Evolutionary conservation across 108 stramenopile genomes (phyloP).

Genomic region (Nannochloropsis salina): DNA sequence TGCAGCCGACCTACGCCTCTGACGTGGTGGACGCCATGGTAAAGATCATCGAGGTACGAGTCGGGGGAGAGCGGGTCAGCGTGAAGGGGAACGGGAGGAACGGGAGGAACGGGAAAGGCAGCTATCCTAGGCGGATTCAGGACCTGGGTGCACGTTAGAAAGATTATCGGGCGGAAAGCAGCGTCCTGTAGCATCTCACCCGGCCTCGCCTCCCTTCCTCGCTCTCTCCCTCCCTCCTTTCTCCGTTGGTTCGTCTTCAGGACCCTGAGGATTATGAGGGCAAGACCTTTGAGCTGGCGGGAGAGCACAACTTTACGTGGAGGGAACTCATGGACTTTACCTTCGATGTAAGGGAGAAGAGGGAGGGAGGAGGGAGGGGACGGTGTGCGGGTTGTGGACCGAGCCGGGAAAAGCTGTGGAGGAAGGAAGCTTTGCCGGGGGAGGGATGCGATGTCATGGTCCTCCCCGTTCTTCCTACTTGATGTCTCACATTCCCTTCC

Average conservation of each 20-base stretch:
- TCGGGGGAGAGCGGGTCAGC: not conserved
- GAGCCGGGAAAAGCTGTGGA: not conserved
- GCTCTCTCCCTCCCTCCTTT: not conserved
- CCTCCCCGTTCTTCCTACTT: not conserved
- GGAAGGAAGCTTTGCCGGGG: not conserved
- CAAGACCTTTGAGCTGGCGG: slow-evolving; percentile 79
- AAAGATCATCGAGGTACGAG: slow-evolving; percentile 41
- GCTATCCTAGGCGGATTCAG: too few relatives aligned
- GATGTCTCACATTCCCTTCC: not conserved
- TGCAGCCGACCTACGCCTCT: slow-evolving; percentile 85
- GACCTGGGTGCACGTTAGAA: too few relatives aligned
- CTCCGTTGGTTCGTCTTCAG: slow-evolving; percentile 30
- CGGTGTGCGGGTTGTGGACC: not conserved
- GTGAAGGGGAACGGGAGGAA: not conserved
- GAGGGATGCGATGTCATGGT: too few relatives aligned
- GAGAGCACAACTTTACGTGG: slow-evolving; percentile 82
- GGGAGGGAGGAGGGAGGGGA: not conserved
- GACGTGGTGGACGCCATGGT: slow-evolving; percentile 79
- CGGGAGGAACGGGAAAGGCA: not conserved
- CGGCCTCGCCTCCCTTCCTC: not conserved
- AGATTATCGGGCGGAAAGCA: not conserved
- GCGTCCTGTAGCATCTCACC: not conserved
- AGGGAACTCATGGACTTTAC: slow-evolving; percentile 82
- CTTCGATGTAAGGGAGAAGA: slow-evolving; percentile 70
- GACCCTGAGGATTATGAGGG: slow-evolving; percentile 73